Percentiles rank a stretch among this genome's conserved stretches.
These are phyloP conservation scores for Trichoderma parareesei DNA, from an alignment of 495 filamentous ascomycete genomes.

Conservation along the genomic window DNA sequence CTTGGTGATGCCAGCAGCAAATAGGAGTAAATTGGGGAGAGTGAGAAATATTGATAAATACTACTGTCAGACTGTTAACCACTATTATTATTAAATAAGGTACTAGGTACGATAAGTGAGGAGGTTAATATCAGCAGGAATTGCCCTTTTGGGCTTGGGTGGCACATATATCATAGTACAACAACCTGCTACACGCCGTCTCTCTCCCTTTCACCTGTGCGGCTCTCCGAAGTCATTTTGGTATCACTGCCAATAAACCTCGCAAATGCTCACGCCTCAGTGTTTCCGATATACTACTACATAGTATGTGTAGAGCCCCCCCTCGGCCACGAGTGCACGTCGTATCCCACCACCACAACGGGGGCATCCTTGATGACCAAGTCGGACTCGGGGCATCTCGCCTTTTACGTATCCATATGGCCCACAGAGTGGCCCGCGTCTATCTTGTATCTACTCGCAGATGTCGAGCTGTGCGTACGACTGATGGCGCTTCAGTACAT, in stretches of 20 bases:
- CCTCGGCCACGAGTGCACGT: neutral
- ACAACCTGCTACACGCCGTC: neutral
- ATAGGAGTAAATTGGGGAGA: too few species aligned
- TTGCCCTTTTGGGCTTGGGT: neutral
- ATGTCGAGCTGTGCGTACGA: neutral
- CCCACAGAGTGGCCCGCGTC: neutral
- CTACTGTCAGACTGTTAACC: too few species aligned
- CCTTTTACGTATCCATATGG: neutral
- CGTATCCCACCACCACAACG: neutral
- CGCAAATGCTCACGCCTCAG: neutral
- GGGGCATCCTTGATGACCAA: neutral
- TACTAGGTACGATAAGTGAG: too few species aligned
- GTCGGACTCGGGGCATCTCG: slow-evolving; percentile 5
- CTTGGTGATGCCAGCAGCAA: too few species aligned
- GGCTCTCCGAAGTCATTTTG: too few species aligned
- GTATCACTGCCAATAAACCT: neutral
- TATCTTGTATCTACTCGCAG: neutral
- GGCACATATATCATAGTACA: neutral
- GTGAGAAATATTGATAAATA: too few species aligned
- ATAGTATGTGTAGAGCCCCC: neutral
- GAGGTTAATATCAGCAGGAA: too few species aligned
- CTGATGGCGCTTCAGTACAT: neutral
- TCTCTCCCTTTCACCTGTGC: neutral
- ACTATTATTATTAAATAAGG: neutral
- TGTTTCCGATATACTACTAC: neutral